Percentiles rank a stretch among this genome's conserved stretches.
These are phyloP conservation scores for Xylaria flabelliformis DNA, from an alignment of 495 filamentous ascomycete species.

Conservation along the genomic window DNA sequence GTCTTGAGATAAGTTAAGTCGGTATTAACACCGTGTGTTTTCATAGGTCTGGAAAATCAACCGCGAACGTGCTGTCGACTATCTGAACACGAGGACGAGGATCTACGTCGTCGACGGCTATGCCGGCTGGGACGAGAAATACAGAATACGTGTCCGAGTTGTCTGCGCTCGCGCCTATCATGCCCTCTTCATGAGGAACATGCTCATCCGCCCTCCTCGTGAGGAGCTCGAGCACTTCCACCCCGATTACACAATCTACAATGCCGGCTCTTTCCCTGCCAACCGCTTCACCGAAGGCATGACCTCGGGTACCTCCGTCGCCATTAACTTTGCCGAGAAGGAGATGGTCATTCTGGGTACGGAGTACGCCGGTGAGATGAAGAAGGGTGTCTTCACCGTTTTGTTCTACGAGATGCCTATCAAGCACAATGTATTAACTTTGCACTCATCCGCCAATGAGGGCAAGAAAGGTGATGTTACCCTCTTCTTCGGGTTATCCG, in stretches of 20 bases:
- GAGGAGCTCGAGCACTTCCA: constrained; percentile 97
- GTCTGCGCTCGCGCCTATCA: constrained; percentile 99
- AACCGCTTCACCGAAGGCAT: constrained; percentile 98
- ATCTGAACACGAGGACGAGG: constrained; percentile 96
- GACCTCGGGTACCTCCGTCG: constrained; percentile 84
- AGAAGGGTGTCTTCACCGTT: constrained; percentile 99
- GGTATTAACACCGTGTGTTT: constrained; percentile 24
- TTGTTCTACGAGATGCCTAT: constrained; percentile 99
- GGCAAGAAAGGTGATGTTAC: constrained; percentile 89
- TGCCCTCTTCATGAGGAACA: constrained; percentile 99
- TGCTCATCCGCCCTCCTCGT: constrained; percentile 91
- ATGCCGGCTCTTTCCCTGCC: constrained; percentile 96
- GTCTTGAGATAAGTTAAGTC: background rate
- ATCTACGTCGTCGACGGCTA: constrained; percentile 99
- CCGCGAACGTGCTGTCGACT: constrained; percentile 97
- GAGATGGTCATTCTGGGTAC: constrained; percentile 98
- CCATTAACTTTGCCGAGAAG: constrained; percentile 86
- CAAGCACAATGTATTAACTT: constrained; percentile 97
- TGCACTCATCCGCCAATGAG: constrained; percentile 94
- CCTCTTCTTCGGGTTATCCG: constrained; percentile 98
- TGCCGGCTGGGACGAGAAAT: constrained; percentile 98
- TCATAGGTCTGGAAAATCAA: constrained; percentile 98
- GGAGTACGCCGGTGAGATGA: constrained; percentile 99
- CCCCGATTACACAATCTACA: constrained; percentile 99
- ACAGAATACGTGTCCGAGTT: constrained; percentile 95